These are phyloP conservation scores for Cyanidium caldarium DNA, from an alignment of 23 red algal species.

Conservation along the genomic window DNA sequence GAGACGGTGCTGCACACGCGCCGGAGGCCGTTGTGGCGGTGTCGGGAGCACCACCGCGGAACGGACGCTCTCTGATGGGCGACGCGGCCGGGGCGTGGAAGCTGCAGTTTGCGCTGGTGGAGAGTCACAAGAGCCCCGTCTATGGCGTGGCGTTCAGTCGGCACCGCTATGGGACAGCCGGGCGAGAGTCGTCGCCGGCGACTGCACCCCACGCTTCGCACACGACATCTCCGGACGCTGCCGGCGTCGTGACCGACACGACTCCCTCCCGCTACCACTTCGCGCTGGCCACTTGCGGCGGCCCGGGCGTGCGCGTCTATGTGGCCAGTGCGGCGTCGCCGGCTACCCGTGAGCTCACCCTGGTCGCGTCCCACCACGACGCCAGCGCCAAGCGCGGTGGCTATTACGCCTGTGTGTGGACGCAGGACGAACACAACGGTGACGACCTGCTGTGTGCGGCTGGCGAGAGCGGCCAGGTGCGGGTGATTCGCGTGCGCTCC, in stretches of 20 bases:
- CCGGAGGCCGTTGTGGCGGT: too few relatives aligned
- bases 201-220: neutral
- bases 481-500: constrained; percentile 40
- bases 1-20: too few relatives aligned
- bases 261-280: neutral
- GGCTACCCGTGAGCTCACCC: constrained; percentile 9
- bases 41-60: too few relatives aligned
- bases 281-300: constrained; percentile 5
- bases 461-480: constrained; percentile 42
- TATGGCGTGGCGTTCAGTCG: neutral
- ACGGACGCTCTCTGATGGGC: too few relatives aligned
- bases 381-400: constrained; percentile 3
- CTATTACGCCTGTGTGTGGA: constrained; percentile 48
- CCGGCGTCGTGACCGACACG: neutral
- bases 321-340: constrained; percentile 2
- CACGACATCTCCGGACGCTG: neutral
- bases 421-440: constrained; percentile 26
- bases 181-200: neutral
- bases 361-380: constrained; percentile 36
- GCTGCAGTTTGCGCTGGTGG: neutral
- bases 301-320: constrained; percentile 31
- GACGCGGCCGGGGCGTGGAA: too few relatives aligned
- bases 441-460: constrained; percentile 38
- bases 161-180: neutral
- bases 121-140: neutral